Percentiles rank a stretch among this genome's conserved stretches.
Evolutionary conservation across 1,284 basidiomycete genomes (phyloP).

Genomic region (Stygiomarasmius scandens): DNA sequence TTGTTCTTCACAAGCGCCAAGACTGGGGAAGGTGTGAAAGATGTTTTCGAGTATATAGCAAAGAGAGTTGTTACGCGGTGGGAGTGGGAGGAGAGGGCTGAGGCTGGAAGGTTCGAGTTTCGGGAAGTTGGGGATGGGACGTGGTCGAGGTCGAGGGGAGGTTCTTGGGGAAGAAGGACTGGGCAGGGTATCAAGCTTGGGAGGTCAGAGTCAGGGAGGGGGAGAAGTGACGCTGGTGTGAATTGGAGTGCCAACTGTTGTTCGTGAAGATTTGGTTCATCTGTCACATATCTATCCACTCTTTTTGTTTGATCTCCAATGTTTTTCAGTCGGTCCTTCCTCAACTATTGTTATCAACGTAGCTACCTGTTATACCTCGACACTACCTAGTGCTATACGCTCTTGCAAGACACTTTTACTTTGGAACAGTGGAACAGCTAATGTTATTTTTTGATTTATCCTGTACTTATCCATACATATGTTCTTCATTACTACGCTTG

Average conservation of each 20-base stretch:
- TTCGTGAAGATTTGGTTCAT: neutral
- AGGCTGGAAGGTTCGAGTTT: conserved; percentile 24
- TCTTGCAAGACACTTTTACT: no score
- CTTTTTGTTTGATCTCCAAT: no score
- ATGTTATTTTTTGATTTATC: no score
- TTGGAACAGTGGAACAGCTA: no score
- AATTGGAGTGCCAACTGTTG: neutral
- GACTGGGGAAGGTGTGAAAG: conserved; percentile 67
- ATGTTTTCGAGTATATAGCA: conserved; percentile 73
- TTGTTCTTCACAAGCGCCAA: conserved; percentile 77
- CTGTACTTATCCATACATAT: no score
- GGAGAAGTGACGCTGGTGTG: neutral
- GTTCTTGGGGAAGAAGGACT: neutral
- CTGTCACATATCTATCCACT: no score
- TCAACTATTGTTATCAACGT: no score
- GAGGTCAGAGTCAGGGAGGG: neutral
- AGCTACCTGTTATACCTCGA: no score
- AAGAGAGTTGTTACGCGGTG: conserved; percentile 56
- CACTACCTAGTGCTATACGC: no score
- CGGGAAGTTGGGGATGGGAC: conserved; percentile 6
- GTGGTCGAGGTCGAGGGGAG: neutral
- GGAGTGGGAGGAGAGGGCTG: conserved; percentile 61
- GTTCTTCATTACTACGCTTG: no score
- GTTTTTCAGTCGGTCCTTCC: no score
- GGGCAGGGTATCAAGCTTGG: neutral